phyloP scores from a whole-genome alignment of 805 yeast species.

The Kuraishia ogatae region DNA sequence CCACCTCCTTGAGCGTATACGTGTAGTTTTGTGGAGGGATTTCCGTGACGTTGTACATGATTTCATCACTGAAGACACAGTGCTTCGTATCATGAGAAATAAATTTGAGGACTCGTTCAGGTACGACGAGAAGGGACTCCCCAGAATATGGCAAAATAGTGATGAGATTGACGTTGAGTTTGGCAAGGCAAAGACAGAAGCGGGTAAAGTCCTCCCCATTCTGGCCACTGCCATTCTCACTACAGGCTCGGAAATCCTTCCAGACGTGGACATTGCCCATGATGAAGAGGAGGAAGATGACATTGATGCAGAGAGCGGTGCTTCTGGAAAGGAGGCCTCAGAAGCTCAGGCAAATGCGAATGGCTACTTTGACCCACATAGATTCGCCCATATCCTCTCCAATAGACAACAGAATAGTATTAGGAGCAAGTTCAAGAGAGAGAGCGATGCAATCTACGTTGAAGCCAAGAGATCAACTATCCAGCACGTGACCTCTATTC shows the following conservation, averaged over 20 bases:
- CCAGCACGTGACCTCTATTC: conserved; percentile 70
- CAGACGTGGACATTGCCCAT: conserved; percentile 41
- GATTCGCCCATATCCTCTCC: conserved; percentile 50
- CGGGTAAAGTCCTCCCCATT: conserved; percentile 51
- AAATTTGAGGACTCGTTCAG: conserved; percentile 76
- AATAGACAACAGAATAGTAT: conserved; percentile 51
- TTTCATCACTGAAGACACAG: conserved; percentile 55
- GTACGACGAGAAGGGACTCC: conserved; percentile 76
- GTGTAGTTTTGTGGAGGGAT: conserved; percentile 54
- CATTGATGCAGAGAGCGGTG: conserved; percentile 32
- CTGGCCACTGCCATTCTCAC: conserved; percentile 45
- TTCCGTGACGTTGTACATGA: conserved; percentile 54
- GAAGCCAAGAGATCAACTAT: conserved; percentile 87
- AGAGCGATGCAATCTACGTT: conserved; percentile 69
- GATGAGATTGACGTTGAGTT: conserved; percentile 65
- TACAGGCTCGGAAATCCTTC: conserved; percentile 48
- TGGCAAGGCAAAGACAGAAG: conserved; percentile 45
- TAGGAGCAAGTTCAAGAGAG: conserved; percentile 53
- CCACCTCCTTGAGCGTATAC: conserved; percentile 32
- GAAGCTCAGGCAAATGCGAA: conserved; percentile 9
- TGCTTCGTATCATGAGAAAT: conserved; percentile 61
- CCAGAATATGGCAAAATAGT: conserved; percentile 70
- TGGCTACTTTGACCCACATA: conserved; percentile 17
- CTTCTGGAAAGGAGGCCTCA: conserved; percentile 11
- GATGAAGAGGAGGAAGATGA: conserved; percentile 23